Percentiles rank a stretch among this genome's conserved stretches.
phyloP scores from a whole-genome alignment of 176 grass and related monocot species.

The Oryza meyeriana region DNA sequence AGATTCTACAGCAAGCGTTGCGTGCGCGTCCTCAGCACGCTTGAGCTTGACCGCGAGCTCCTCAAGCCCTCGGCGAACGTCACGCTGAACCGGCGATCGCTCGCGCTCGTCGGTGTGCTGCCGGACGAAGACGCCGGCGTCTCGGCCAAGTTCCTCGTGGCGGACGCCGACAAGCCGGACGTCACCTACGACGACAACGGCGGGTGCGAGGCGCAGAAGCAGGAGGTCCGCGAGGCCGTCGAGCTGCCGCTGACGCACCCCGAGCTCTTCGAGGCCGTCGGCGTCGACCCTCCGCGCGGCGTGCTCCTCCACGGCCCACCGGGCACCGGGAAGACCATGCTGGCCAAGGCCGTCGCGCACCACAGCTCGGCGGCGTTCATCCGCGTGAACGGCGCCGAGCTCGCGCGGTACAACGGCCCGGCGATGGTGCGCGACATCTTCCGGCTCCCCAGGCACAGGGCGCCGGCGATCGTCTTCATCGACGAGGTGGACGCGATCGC shows the following conservation, averaged over 20 bases:
- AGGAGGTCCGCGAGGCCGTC: constrained; percentile 37
- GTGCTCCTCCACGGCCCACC: constrained; percentile 44
- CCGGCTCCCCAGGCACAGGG: constrained; percentile 29
- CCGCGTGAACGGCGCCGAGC: constrained; percentile 30
- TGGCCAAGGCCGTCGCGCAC: constrained; percentile 38
- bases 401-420: neutral
- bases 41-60: neutral
- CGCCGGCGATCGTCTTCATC: constrained; percentile 40
- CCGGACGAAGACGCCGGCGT: neutral
- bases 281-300: constrained; percentile 37
- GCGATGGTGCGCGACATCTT: constrained; percentile 44
- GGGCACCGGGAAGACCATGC: constrained; percentile 42
- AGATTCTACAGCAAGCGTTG: rapidly evolving
- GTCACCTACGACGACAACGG: constrained; percentile 43
- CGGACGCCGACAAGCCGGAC: neutral
- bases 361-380: constrained; percentile 42
- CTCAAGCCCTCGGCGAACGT: constrained; percentile 20
- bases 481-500: constrained; percentile 52
- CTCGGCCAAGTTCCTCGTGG: neutral
- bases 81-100: neutral
- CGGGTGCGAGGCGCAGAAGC: constrained; percentile 45
- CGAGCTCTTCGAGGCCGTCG: constrained; percentile 36
- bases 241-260: constrained; percentile 46
- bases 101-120: neutral
- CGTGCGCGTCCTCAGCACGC: neutral